These are phyloP conservation scores for Fusarium gaditjirri DNA, from an alignment of 2,329 filamentous ascomycete genomes.

Conservation along the genomic window DNA sequence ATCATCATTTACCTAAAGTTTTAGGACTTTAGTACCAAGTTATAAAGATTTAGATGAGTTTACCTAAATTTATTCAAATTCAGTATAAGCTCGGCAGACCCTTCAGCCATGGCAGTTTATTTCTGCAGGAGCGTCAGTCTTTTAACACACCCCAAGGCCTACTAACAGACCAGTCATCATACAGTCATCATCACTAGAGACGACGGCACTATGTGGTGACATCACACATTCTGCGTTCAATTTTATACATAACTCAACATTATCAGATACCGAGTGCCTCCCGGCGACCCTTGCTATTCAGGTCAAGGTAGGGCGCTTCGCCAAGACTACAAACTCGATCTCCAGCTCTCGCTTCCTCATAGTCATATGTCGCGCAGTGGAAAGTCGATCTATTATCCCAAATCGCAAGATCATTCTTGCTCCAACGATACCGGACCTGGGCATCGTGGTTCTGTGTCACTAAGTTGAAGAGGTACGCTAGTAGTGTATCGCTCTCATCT, in stretches of 20 bases:
- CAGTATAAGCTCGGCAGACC: not conserved
- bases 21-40: not conserved
- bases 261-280: conserved; percentile 48
- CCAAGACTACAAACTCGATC: conserved; percentile 56
- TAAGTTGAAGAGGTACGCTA: conserved; percentile 59
- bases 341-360: conserved; percentile 56
- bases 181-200: no score
- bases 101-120: not conserved
- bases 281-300: conserved; percentile 50
- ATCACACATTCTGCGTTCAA: not conserved
- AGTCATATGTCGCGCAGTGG: conserved; percentile 70
- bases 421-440: conserved; percentile 66
- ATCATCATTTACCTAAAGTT: not conserved
- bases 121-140: not conserved
- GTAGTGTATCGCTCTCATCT: conserved; percentile 64
- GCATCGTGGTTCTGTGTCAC: conserved; percentile 66
- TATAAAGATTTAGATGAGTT: not conserved
- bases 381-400: conserved; percentile 71
- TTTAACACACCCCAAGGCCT: not conserved
- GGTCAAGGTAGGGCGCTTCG: conserved; percentile 57
- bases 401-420: conserved; percentile 66
- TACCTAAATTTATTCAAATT: not conserved
- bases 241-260: not conserved
- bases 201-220: not conserved
- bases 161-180: rapidly evolving